Evolutionary conservation across 257 asterid genomes (phyloP).

Genomic region (Ophiorrhiza pumila): DNA sequence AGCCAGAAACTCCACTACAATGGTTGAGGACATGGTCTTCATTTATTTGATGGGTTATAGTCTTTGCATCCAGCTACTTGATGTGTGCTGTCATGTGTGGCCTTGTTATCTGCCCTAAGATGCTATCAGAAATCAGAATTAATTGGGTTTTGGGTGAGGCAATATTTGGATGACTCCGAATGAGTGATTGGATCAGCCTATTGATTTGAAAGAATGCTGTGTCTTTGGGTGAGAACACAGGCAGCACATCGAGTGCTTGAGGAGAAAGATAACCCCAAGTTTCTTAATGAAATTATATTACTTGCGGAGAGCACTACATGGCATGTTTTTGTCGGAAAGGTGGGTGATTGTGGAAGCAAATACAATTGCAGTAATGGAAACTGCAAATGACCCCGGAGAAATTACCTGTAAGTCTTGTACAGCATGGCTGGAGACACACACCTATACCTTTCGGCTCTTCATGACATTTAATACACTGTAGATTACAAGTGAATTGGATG

Average conservation of each 20-base stretch:
- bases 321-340: constrained; percentile 34
- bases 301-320: constrained; percentile 27
- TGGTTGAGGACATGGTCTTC: constrained; percentile 38
- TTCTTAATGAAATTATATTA: constrained; percentile 25
- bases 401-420: constrained; percentile 29
- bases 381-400: constrained; percentile 22
- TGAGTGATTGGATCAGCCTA: constrained; percentile 31
- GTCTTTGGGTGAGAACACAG: constrained; percentile 33
- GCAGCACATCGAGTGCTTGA: constrained; percentile 40
- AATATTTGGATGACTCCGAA: constrained; percentile 25
- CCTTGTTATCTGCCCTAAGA: constrained; percentile 33
- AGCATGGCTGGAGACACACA: constrained; percentile 31
- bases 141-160: constrained; percentile 24
- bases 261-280: constrained; percentile 38
- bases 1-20: constrained; percentile 75
- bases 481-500: constrained; percentile 16
- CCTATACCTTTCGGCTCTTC: constrained; percentile 36
- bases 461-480: constrained; percentile 33
- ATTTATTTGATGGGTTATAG: constrained; percentile 28
- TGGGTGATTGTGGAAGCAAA: constrained; percentile 26
- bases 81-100: constrained; percentile 50
- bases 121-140: constrained; percentile 36
- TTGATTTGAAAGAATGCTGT: constrained; percentile 21
- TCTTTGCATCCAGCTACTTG: constrained; percentile 52
- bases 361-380: constrained; percentile 12